These are phyloP conservation scores for Jacaranda copaia DNA, from an alignment of 257 asterid species.

Conservation along the genomic window DNA sequence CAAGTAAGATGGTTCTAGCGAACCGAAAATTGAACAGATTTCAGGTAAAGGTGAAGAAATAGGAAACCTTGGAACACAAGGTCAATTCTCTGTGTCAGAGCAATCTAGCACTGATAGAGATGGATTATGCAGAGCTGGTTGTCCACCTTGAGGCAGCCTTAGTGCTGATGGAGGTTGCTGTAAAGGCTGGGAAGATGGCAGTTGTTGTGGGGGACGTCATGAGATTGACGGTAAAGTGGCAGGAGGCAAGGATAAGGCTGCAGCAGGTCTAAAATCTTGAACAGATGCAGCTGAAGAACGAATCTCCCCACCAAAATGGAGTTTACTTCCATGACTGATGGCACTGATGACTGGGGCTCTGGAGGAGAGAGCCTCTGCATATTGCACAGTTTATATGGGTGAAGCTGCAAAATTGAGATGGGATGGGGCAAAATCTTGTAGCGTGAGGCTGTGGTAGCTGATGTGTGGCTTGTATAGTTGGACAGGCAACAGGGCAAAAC, in stretches of 20 bases:
- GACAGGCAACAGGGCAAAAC: not conserved
- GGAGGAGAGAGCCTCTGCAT: conserved; percentile 38
- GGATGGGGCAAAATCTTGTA: conserved; percentile 25
- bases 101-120: conserved; percentile 27
- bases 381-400: conserved; percentile 40
- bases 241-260: conserved; percentile 11
- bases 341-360: conserved; percentile 53
- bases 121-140: not conserved
- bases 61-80: not conserved
- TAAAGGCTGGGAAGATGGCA: conserved; percentile 21
- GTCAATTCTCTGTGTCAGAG: conserved; percentile 9
- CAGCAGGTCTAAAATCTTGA: conserved; percentile 51
- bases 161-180: conserved; percentile 9
- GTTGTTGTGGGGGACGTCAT: not conserved
- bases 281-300: conserved; percentile 59
- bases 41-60: conserved; percentile 18
- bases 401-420: conserved; percentile 37
- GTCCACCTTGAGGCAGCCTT: conserved; percentile 17
- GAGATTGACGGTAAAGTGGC: conserved; percentile 12
- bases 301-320: conserved; percentile 39
- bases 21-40: conserved; percentile 21
- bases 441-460: conserved; percentile 29
- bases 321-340: conserved; percentile 49
- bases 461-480: conserved; percentile 20
- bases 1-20: conserved; percentile 39